Evolutionary conservation across 345 rosid species (phyloP), one percentile per base, ranked within the genome.

Genomic region (Turnera subulata): DNA sequence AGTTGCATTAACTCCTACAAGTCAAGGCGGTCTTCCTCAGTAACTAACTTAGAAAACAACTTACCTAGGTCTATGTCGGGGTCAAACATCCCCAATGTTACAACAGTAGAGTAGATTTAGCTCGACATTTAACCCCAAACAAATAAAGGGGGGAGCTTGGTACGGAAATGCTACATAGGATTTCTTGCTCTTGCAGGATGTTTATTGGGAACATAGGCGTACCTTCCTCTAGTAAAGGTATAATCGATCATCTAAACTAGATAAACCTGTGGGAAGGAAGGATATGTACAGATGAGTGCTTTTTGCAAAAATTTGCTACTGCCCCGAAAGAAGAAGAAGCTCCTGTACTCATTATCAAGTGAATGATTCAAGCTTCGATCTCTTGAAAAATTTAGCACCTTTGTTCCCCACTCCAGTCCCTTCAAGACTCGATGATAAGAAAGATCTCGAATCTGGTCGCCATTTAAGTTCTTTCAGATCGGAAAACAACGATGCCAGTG

Each of bases 391-490:
- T 58, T 78, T 91, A 24, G 83, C 71, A 4, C 97, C 99, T 70
- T 76, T 89, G 17, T 50, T 78, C 33, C 97, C 89, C 76, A 93
- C 73, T 39, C 87, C 96, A 14, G 79, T 81, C 49, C 78, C 94
- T 12, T 29, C 61, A 49, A 93, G 96, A 59, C 81, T 77, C 47
- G 81, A 70, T 19, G 67, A 72, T 12, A 87, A 84, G 54, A 81
- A 88, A 13, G 86, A 83, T 60, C 76, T 89, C 17, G 86, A 72
- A 56, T 93, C 94, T 25, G 99, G 96, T 59, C 89, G 80, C 99
- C 99, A 93, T 70, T 81, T 87, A 75, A 93, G 69, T 48, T 85
- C 99, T 73, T 79, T 85, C 15, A 93, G 84, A 45, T 37, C 72
- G 19, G 85, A 83, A 76, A 89, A 87, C 53, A 87, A 67, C 23